Evolutionary conservation across 2,329 filamentous ascomycete genomes (phyloP), one percentile per base, ranked within the genome.

Genomic region (Colletotrichum coccodes): DNA sequence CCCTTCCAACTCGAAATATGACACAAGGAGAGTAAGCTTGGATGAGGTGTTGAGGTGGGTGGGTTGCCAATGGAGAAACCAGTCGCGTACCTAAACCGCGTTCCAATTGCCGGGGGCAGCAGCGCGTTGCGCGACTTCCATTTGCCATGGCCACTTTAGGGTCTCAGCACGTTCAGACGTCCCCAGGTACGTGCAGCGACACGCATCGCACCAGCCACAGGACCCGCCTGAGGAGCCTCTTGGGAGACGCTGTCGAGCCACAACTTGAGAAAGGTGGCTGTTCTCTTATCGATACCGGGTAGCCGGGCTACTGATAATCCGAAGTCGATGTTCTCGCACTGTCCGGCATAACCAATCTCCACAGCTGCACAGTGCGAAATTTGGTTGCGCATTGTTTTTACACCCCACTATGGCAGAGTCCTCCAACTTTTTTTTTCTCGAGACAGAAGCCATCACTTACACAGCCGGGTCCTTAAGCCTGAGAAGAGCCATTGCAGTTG

Each of bases 111-210:
- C 44, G 52, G 59, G 58, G 32, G 32, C 23, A 23, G 60, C 23
- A 60, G 47, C 66, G 68, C 64, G 68, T 70, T 57, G 49, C 68
- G 68, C 68, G 68, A 70, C 65, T 57, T 62, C 68, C 65, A 70
- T 69, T 64, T 56, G 65, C 52, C 61, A 40, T n/a, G n/a, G n/a
- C n/a, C 40, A 26, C 40, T 47, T 46, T 26, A 52, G n/a, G n/a
- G n/a, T n/a, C n/a, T n/a, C n/a, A n/a, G n/a, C n/a, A n/a, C n/a
- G n/a, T n/a, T n/a, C n/a, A n/a, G n/a, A n/a, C n/a, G n/a, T n/a
- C n/a, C n/a, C n/a, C n/a, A n/a, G n/a, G n/a, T n/a, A n/a, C n/a
- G n/a, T n/a, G n/a, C n/a, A n/a, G n/a, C n/a, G n/a, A n/a, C n/a
- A n/a, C n/a, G n/a, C n/a, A n/a, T n/a, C n/a, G n/a, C 49, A 53